phyloP scores from a whole-genome alignment of 176 grass and related monocot species.

The barley (Hordeum vulgare) region DNA sequence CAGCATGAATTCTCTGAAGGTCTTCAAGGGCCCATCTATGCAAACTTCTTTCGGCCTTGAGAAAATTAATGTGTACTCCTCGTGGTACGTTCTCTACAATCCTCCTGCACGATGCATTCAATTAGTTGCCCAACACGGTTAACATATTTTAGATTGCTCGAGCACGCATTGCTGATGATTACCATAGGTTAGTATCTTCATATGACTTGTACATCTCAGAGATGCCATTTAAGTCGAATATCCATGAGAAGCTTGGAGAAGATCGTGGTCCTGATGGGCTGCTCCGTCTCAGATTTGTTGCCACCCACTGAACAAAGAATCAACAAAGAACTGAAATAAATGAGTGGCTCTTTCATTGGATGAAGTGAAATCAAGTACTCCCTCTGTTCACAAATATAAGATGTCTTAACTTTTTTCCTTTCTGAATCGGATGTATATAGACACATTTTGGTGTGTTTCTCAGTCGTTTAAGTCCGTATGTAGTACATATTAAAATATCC shows the following conservation, averaged over 20 bases:
- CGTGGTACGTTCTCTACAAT: constrained; percentile 85
- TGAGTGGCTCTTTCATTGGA: background rate
- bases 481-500: too few species aligned
- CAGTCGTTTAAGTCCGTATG: too few species aligned
- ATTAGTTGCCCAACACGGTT: background rate
- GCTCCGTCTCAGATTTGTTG: constrained; percentile 61
- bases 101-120: constrained; percentile 38
- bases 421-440: too few species aligned
- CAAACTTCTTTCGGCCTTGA: constrained; percentile 97
- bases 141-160: background rate
- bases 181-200: constrained; percentile 95
- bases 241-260: constrained; percentile 66
- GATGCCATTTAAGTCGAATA: constrained; percentile 85
- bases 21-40: constrained; percentile 99
- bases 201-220: constrained; percentile 92
- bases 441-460: too few species aligned
- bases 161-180: background rate
- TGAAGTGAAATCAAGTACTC: background rate
- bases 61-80: constrained; percentile 86
- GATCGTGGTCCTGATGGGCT: constrained; percentile 27
- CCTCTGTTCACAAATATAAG: too few species aligned
- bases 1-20: constrained; percentile 74
- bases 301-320: constrained; percentile 63
- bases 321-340: constrained; percentile 22
- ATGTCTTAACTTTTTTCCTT: too few species aligned